A percentile compares a stretch with the other conserved stretches of the same genome.
Evolutionary conservation across 108 stramenopile genomes (phyloP).

Genomic region (Pseudonitzschia pungens): DNA sequence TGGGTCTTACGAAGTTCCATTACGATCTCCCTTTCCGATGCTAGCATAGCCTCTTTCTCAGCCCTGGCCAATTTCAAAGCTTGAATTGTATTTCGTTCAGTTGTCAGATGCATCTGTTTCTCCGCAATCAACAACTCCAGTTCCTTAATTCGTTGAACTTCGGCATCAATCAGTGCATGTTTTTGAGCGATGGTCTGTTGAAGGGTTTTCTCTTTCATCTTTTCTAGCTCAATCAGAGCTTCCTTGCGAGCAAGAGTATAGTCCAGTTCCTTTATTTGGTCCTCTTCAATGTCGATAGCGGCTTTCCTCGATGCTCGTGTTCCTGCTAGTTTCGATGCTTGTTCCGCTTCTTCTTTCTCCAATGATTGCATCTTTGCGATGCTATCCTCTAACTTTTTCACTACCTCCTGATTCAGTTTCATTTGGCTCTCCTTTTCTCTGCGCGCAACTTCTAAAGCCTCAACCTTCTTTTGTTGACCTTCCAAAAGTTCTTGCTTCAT

Average conservation of each 20-base stretch:
- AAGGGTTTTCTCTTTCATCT: constrained; percentile 31
- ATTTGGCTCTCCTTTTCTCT: constrained; percentile 18
- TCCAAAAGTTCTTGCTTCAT: constrained; percentile 25
- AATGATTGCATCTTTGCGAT: constrained; percentile 15
- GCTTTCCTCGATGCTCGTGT: constrained; percentile 11
- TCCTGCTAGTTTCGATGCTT: constrained; percentile 1
- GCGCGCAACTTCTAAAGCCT: constrained; percentile 10
- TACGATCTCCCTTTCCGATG: constrained; percentile 10
- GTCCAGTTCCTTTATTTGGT: constrained; percentile 25
- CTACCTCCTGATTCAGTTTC: constrained; percentile 17
- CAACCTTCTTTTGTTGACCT: constrained; percentile 27
- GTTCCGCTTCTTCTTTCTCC: constrained; percentile 12
- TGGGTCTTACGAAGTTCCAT: constrained; percentile 2
- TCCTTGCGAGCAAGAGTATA: constrained; percentile 24
- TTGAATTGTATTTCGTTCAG: constrained; percentile 17
- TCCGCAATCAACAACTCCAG: constrained; percentile 15
- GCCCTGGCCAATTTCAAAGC: neutral
- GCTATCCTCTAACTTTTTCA: constrained; percentile 18
- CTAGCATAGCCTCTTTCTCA: constrained; percentile 22
- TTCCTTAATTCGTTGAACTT: constrained; percentile 23
- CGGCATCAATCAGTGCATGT: constrained; percentile 21
- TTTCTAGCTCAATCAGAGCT: constrained; percentile 31
- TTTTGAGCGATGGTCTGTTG: constrained; percentile 29
- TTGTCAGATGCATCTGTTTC: constrained; percentile 1
- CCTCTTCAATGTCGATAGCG: constrained; percentile 18